These are phyloP conservation scores for Groenewaldozyma salmanticensis DNA, from an alignment of 805 yeast genomes.

Conservation along the genomic window DNA sequence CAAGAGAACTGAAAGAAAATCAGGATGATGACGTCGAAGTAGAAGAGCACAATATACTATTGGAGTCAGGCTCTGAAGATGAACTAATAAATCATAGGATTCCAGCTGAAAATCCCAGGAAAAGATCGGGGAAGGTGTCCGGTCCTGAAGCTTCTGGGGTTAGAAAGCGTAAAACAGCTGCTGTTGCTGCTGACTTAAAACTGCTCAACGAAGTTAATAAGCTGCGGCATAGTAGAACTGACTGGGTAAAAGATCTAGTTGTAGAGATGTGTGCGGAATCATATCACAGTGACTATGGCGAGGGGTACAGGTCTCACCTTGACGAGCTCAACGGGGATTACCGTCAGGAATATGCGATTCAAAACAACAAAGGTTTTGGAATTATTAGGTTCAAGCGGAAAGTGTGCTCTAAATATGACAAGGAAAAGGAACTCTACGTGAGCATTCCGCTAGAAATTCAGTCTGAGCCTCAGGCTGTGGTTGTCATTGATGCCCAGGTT, in stretches of 20 bases:
- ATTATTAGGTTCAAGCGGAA: slow-evolving; percentile 9
- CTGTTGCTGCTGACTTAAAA: not conserved
- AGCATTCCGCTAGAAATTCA: slow-evolving; percentile 10
- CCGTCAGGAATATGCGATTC: not conserved
- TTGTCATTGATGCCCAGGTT: slow-evolving; percentile 1
- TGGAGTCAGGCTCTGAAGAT: too few species aligned
- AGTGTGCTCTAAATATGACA: slow-evolving; percentile 11
- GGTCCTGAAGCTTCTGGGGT: not conserved
- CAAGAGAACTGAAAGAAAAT: too few species aligned
- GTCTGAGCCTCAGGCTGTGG: slow-evolving; percentile 6
- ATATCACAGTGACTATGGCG: not conserved
- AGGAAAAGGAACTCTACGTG: slow-evolving; percentile 12
- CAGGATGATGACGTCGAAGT: not conserved
- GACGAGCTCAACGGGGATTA: not conserved
- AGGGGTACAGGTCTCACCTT: not conserved
- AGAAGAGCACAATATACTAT: not conserved
- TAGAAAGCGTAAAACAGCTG: not conserved
- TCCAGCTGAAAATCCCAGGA: not conserved
- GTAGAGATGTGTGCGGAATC: slow-evolving; percentile 2
- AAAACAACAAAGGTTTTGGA: not conserved
- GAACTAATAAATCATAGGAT: too few species aligned
- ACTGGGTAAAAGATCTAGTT: slow-evolving; percentile 4
- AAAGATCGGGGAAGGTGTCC: not conserved
- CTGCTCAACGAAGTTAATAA: slow-evolving; percentile 1
- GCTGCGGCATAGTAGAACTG: not conserved